Percentiles rank a stretch among this genome's conserved stretches.
These are phyloP conservation scores for Sugiyamaella floridensis DNA, from an alignment of 805 yeast species.

Conservation along the genomic window DNA sequence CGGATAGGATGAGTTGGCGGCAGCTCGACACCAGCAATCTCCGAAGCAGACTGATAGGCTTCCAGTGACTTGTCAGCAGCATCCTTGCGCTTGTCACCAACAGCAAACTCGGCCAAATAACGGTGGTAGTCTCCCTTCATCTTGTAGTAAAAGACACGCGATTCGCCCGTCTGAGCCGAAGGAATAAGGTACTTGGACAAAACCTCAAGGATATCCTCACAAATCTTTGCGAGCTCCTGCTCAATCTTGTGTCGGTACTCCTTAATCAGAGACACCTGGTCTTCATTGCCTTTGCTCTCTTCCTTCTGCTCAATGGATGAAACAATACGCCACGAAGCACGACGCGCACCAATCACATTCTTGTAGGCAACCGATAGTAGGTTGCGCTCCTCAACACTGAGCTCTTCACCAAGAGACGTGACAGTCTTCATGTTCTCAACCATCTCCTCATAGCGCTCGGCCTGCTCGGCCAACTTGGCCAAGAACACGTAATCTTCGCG, in stretches of 20 bases:
- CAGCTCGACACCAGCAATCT: slow-evolving; percentile 91
- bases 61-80: slow-evolving; percentile 90
- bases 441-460: slow-evolving; percentile 99
- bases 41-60: slow-evolving; percentile 92
- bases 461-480: slow-evolving; percentile 98
- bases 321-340: slow-evolving; percentile 99
- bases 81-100: slow-evolving; percentile 82
- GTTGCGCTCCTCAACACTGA: slow-evolving; percentile 97
- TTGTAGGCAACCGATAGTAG: slow-evolving; percentile 95
- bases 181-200: slow-evolving; percentile 87
- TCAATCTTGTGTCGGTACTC: slow-evolving; percentile 94
- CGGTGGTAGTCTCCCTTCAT: slow-evolving; percentile 99
- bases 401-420: slow-evolving; percentile 91
- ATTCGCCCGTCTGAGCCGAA: slow-evolving; percentile 92
- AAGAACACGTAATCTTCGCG: slow-evolving; percentile 35
- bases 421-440: slow-evolving; percentile 97
- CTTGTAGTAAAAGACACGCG: slow-evolving; percentile 96
- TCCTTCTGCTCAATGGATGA: slow-evolving; percentile 97
- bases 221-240: slow-evolving; percentile 82
- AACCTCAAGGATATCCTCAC: slow-evolving; percentile 87
- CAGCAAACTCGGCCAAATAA: slow-evolving; percentile 94
- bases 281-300: slow-evolving; percentile 89
- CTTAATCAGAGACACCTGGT: slow-evolving; percentile 83
- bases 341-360: slow-evolving; percentile 97
- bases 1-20: slow-evolving; percentile 99